Conservation (phyloP, 805 yeast species). For the Spathaspora arborariae region DNA sequence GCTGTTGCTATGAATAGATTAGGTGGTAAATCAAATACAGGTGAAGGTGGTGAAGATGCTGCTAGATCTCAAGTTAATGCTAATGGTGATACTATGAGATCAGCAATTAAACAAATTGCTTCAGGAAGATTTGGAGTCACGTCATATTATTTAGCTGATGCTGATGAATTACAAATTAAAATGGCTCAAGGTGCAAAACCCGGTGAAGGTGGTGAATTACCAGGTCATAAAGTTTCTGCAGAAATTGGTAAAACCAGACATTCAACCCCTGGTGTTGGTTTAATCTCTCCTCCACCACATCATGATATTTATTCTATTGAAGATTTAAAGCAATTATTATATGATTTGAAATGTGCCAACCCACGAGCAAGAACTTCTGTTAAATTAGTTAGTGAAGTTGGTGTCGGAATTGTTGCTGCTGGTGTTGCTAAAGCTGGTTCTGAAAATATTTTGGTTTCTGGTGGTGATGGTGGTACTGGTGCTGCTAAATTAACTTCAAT, state of each 20-base stretch:
- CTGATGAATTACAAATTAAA: slow-evolving; percentile 95
- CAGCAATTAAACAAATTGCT: slow-evolving; percentile 97
- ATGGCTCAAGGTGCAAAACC: slow-evolving; percentile 99
- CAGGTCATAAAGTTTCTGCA: slow-evolving; percentile 86
- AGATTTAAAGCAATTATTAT: slow-evolving; percentile 93
- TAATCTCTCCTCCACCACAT: slow-evolving; percentile 98
- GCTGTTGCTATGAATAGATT: slow-evolving; percentile 98
- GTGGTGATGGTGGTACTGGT: slow-evolving; percentile 99
- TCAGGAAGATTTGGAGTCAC: slow-evolving; percentile 98
- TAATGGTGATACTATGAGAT: slow-evolving; percentile 96
- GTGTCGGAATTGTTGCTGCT: slow-evolving; percentile 98
- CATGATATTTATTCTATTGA: slow-evolving; percentile 98
- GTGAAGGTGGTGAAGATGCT: slow-evolving; percentile 99
- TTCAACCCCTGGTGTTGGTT: slow-evolving; percentile 94
- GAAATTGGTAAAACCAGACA: slow-evolving; percentile 93
- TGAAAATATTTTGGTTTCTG: slow-evolving; percentile 91
- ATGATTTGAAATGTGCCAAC: slow-evolving; percentile 93
- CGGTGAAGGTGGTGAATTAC: slow-evolving; percentile 99
- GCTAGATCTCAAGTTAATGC: slow-evolving; percentile 77
- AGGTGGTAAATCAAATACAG: slow-evolving; percentile 97
- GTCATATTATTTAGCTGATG: slow-evolving; percentile 88
- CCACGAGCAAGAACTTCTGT: slow-evolving; percentile 97
- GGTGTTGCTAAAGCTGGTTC: slow-evolving; percentile 99
- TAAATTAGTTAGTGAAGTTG: slow-evolving; percentile 94
- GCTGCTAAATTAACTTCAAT: slow-evolving; percentile 98